Evolutionary conservation across 768 basidiomycete genomes (phyloP), one percentile per base, ranked within the genome.

Genomic region (Termitomyces bulborhizus): DNA sequence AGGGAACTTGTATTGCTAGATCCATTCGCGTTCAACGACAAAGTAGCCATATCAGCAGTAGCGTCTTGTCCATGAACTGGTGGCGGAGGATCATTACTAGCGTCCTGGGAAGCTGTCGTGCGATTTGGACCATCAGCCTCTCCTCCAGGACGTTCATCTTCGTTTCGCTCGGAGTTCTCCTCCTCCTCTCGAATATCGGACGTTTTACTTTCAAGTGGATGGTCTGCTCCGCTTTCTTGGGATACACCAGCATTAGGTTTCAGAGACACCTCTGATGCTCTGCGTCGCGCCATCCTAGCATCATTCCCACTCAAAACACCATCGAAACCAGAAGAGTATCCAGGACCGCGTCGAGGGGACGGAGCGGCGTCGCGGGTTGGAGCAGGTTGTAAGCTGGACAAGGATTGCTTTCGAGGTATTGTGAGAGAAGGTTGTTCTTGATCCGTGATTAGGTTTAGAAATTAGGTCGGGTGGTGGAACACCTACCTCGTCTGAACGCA

Each of bases 291-390:
- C 16, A 76, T 69, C 89, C 89, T 88, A 31, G 85, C 80, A 51
- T 90, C 88, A 46, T 83, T 84, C 48, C 73, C 75, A 47, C 73
- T 75, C 47, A 90, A 72, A 9, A 90, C 80, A n/a, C 88, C 88
- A 62, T 91, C 89, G 60, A 90, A 88, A 54, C 79, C 79, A 53
- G 82, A 72, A 21, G 77, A 72, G 61, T 77, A 77, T 9, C 82
- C 77, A 54, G 81, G 73, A 51, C 88, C 82, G 57, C 76, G 76
- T 51, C 89, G 85, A 60, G 89, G 86, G 36, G 88, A 88, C 42
- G 82, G 79, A 21, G 73, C 74, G 12, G 66, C 65, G 48, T 88
- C 87, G 46, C 87, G 84, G 39, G 87, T 78, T 43, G 84, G 81
- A 53, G 72, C 57, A 16, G 74, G 72, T 62, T 85, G 85, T 54